phyloP scores from a whole-genome alignment of 2,329 filamentous ascomycete species.

The Aspergillus felis region DNA sequence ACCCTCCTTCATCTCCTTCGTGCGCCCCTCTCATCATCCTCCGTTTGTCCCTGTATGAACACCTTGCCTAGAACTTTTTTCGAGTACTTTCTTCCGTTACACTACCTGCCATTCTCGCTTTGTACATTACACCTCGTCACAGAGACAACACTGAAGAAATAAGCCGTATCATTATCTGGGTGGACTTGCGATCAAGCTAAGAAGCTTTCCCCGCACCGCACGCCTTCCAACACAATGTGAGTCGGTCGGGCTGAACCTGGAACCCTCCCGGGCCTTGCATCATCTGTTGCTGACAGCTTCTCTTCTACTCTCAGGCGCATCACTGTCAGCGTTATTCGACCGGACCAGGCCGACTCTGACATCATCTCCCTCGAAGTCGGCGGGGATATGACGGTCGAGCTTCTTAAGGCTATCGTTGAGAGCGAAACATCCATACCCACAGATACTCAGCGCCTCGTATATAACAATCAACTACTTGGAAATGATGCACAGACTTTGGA shows the following conservation, averaged over 20 bases:
- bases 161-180: neutral
- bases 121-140: neutral
- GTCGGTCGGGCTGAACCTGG: neutral
- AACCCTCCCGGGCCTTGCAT: too few relatives aligned
- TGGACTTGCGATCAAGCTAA: neutral
- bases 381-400: slow-evolving; percentile 74
- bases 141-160: neutral
- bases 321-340: slow-evolving; percentile 78
- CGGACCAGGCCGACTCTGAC: slow-evolving; percentile 66
- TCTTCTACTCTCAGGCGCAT: slow-evolving; percentile 62
- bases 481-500: slow-evolving; percentile 78
- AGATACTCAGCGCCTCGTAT: slow-evolving; percentile 76
- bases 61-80: neutral
- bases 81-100: neutral
- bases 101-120: neutral
- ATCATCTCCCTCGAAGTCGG: slow-evolving; percentile 79
- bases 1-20: neutral
- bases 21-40: slow-evolving; percentile 1
- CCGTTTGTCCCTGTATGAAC: slow-evolving; percentile 5
- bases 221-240: slow-evolving; percentile 16
- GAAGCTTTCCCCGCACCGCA: slow-evolving; percentile 16
- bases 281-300: neutral
- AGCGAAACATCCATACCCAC: slow-evolving; percentile 73
- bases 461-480: slow-evolving; percentile 77
- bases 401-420: slow-evolving; percentile 83